These are phyloP conservation scores for Phytomonas sp. DNA, from an alignment of 208 protist species.

Conservation along the genomic window DNA sequence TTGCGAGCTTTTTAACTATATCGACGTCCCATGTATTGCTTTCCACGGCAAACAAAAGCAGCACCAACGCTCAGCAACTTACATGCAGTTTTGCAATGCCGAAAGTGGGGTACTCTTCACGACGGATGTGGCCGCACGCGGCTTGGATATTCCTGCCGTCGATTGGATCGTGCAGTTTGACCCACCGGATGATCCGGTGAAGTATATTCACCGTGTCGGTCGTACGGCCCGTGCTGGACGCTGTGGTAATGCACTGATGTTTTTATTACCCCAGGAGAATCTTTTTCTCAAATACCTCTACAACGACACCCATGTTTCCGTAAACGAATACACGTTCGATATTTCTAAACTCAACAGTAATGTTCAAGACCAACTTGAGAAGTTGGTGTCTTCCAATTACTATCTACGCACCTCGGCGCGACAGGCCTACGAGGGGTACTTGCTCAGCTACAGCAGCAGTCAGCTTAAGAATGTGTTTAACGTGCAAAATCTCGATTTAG, in stretches of 20 bases:
- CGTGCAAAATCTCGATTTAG: slow-evolving; percentile 95
- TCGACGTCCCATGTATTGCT: slow-evolving; percentile 98
- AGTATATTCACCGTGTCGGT: slow-evolving; percentile 99
- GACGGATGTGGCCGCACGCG: slow-evolving; percentile 98
- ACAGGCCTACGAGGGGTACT: slow-evolving; percentile 97
- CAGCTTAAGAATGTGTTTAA: slow-evolving; percentile 98
- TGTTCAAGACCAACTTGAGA: slow-evolving; percentile 93
- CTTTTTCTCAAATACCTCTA: slow-evolving; percentile 98
- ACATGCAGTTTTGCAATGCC: slow-evolving; percentile 99
- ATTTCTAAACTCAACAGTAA: slow-evolving; percentile 90
- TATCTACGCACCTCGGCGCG: slow-evolving; percentile 95
- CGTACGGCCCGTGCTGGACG: slow-evolving; percentile 94
- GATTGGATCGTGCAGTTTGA: slow-evolving; percentile 99
- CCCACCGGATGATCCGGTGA: slow-evolving; percentile 98
- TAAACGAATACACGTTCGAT: slow-evolving; percentile 98
- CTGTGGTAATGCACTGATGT: slow-evolving; percentile 93
- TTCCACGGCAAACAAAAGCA: slow-evolving; percentile 99
- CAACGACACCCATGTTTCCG: slow-evolving; percentile 91
- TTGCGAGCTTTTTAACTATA: slow-evolving; percentile 99
- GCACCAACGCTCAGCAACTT: slow-evolving; percentile 97
- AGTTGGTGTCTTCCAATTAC: slow-evolving; percentile 97
- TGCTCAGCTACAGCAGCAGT: slow-evolving; percentile 97
- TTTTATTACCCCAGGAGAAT: slow-evolving; percentile 97
- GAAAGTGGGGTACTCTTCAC: slow-evolving; percentile 97
- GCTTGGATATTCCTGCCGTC: slow-evolving; percentile 98